Conservation (phyloP, 306 rosid genomes). For the Luffa aegyptiaca region DNA sequence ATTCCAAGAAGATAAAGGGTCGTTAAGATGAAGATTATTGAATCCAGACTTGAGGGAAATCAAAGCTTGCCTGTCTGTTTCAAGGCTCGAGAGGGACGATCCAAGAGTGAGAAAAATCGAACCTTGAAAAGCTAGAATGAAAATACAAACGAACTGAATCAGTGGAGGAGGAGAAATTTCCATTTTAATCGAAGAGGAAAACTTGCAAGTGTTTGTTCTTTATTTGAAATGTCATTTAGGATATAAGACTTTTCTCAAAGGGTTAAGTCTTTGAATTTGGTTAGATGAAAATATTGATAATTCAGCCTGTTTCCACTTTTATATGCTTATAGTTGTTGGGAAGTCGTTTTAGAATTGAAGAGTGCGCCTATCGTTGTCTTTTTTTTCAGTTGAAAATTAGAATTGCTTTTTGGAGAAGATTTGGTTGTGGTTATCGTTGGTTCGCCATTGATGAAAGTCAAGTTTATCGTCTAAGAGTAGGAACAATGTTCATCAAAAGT, state of each 20-base stretch:
- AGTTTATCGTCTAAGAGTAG: not conserved
- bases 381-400: not conserved
- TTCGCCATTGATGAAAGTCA: not conserved
- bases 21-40: slow-evolving; percentile 4
- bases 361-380: not conserved
- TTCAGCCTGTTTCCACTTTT: not conserved
- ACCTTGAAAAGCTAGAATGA: not conserved
- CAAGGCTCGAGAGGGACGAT: slow-evolving; percentile 15
- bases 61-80: slow-evolving; percentile 51
- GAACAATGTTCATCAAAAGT: not conserved
- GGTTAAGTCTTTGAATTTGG: not conserved
- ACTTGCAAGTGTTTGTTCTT: not conserved
- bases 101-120: not conserved
- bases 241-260: no score
- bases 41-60: slow-evolving; percentile 39
- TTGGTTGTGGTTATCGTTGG: not conserved
- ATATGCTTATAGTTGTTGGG: not conserved
- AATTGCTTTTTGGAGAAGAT: not conserved
- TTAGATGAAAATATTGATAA: not conserved
- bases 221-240: not conserved
- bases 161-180: slow-evolving; percentile 8
- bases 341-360: not conserved
- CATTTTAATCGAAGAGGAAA: not conserved
- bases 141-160: slow-evolving; percentile 12
- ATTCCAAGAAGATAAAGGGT: slow-evolving; percentile 32